Percentiles rank a stretch among this genome's conserved stretches.
These are phyloP conservation scores for Vicia faba DNA, from an alignment of 306 rosid species.

Conservation along the genomic window DNA sequence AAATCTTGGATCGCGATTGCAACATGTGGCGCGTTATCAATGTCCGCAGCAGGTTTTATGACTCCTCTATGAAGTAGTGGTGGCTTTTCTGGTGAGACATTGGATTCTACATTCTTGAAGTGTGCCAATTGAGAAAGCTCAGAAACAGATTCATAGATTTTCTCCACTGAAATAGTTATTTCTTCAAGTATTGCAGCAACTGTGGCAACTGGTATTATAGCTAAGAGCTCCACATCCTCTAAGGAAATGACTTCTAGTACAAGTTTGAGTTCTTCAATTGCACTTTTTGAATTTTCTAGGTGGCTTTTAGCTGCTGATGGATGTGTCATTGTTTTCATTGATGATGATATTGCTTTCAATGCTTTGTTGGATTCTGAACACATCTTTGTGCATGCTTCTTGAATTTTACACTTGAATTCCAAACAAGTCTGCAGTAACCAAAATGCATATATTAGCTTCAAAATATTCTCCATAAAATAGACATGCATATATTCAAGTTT, in stretches of 20 bases:
- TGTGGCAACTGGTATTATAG: constrained; percentile 60
- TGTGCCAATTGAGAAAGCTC: constrained; percentile 71
- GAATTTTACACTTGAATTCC: constrained; percentile 52
- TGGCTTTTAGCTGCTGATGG: constrained; percentile 53
- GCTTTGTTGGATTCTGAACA: constrained; percentile 66
- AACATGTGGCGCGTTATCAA: constrained; percentile 40
- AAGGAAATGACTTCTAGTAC: constrained; percentile 46
- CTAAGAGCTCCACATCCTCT: constrained; percentile 50
- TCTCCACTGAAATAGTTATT: constrained; percentile 62
- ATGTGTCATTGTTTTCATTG: constrained; percentile 63
- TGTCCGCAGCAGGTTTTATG: constrained; percentile 60
- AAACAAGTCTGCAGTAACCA: constrained; percentile 44
- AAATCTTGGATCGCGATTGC: constrained; percentile 50
- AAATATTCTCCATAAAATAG: not conserved
- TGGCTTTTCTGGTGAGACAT: constrained; percentile 60
- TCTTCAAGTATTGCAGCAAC: constrained; percentile 67
- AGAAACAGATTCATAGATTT: constrained; percentile 56
- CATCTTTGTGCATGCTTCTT: constrained; percentile 62
- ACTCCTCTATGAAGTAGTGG: constrained; percentile 69
- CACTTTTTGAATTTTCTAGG: constrained; percentile 54
- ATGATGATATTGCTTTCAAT: constrained; percentile 53
- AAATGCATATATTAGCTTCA: not conserved
- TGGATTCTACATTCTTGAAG: constrained; percentile 49
- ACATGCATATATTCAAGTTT: not conserved
- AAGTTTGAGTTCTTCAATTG: constrained; percentile 58